Base-by-base conservation (phyloP, 202 grass and related monocot genomes). In the Dendrocalamus latiflorus region DNA sequence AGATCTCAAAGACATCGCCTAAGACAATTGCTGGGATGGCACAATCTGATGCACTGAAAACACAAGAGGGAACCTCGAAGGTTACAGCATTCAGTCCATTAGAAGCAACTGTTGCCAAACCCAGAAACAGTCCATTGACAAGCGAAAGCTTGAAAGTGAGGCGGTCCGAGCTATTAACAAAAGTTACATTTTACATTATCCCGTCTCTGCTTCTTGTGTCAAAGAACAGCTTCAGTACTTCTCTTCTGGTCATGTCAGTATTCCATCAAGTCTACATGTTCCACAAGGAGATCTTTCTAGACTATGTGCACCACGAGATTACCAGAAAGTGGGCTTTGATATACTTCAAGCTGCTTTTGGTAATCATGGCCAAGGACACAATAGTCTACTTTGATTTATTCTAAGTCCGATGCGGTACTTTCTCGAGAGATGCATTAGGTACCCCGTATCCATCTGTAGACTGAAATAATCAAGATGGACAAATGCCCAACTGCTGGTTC, bases 221-320 rank as follows among this genome's bases (percentile, higher is more conserved):
- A 39, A 98, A 74, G 80, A 88, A 90, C 55, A 81, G 70, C 65
- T 11, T 90, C 41, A 81, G 78, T 20, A 95, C 93, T 9, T 92
- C 88, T 60, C 43, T 93, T 15, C 47, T 93, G 21, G 83, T 93
- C 17, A 56, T 91, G 38, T 88, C 88, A 38, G 86, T 92, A 37
- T 98, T 91, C 89, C 90, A 91, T 83, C 95, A 98, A 83, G 53
- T 95, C 20, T 94, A 95, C 77, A 94, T 91, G 83, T 95, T 94
- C 70, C 87, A 93, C 85, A 98, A 98, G 86, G 95, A 98, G 89
- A 98, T 98, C 39, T 60, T 98, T 45, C 87, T 98, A 43, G 95
- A 98, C 38, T 98, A 94, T 14, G 87, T 95, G 77, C 95, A 98
- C 65, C 91, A 95, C 30, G 92, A 95, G 13, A 86, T 98, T 36